Evolutionary conservation across 148 eudicot species (phyloP), one percentile per base, ranked within the genome.

Genomic region (Polygonum maritimum): DNA sequence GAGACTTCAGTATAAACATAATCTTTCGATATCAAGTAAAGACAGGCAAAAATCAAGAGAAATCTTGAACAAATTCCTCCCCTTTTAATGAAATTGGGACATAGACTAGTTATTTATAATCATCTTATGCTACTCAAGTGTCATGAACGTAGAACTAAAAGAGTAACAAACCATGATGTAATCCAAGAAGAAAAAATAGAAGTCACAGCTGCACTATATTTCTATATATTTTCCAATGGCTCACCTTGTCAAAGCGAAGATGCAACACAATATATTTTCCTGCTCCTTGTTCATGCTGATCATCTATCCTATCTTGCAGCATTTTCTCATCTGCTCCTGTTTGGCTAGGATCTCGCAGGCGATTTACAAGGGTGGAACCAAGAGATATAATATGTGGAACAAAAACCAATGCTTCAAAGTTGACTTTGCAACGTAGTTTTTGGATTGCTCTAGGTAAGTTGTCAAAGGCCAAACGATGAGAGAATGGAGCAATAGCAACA

Each of bases 191-290:
- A 44, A 71, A 69, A 22, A 16, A 35, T 58, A 16, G 81, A 72
- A 74, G 76, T 63, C 8, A 31, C 16, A 63, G 70, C 40, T 63
- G 40, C 40, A 35, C 40, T 33, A 63, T 63, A 21, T 6, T 2
- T 31, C 35, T 21, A n/a, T 6, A n/a, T 31, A 33, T 3, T 63
- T 21, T 63, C 70, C n/a, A 39, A 36, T 69, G 48, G 73, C 86
- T 62, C 85, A 94, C 97, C 83, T 94, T 92, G 62, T 94, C 98
- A 86, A 94, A 94, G 58, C 98, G 98, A 79, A 94, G 98, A 84
- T 94, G 98, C 77, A 94, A 78, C 75, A 90, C 98, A 71, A 85
- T 92, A 80, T 85, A 92, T 82, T 92, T 94, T 79, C 91, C 93
- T 74, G 80, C 73, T 80, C 89, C 86, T 75, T 82, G 82, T 77